Conservation (phyloP, 805 yeast species). For the Hanseniaspora meyeri region DNA sequence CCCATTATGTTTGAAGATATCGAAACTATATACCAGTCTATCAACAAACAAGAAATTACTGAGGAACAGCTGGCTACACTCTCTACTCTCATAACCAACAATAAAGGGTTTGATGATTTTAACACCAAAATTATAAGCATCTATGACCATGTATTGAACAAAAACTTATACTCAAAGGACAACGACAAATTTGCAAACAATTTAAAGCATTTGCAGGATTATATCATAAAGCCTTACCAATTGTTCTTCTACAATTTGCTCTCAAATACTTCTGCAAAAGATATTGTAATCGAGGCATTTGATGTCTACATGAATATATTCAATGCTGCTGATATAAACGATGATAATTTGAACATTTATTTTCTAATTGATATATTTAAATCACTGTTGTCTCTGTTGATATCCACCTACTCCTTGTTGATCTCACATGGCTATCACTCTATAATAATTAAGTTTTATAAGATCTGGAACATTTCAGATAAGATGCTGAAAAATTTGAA, state of each 20-base stretch:
- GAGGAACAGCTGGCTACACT: background rate
- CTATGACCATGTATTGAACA: background rate
- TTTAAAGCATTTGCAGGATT: background rate
- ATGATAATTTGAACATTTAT: background rate
- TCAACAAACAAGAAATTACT: background rate
- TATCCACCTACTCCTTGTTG: background rate
- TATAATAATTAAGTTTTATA: background rate
- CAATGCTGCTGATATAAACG: background rate
- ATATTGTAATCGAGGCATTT: background rate
- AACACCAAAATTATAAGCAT: background rate
- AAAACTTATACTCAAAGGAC: background rate
- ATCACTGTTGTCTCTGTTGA: conserved; percentile 1
- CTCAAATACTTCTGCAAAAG: background rate
- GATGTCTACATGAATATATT: background rate
- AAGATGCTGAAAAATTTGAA: background rate
- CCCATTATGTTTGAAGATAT: background rate
- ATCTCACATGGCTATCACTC: background rate
- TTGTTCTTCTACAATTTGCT: background rate
- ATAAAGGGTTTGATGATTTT: background rate
- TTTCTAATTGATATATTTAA: conserved; percentile 6
- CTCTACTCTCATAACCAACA: background rate
- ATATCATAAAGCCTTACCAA: conserved; percentile 2
- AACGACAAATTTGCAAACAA: background rate
- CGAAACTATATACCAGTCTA: background rate
- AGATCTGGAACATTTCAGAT: conserved; percentile 3